These are phyloP conservation scores for Trichoderma koningii DNA, from an alignment of 2,329 filamentous ascomycete species.

Conservation along the genomic window DNA sequence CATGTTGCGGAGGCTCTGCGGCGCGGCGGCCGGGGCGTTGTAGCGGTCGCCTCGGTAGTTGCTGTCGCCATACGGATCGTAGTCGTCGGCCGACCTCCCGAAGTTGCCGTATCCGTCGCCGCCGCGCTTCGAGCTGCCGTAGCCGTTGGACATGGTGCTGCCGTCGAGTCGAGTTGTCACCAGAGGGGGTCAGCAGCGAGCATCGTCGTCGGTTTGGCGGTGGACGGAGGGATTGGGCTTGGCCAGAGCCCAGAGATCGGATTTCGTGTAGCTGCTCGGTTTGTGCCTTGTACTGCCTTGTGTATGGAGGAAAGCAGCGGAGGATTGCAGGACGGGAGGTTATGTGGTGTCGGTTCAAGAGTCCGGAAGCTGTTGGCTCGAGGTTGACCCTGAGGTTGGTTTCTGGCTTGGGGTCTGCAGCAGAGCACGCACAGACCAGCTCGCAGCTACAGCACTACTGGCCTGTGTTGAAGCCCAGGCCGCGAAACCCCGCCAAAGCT, in stretches of 20 bases:
- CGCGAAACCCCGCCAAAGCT: constrained; percentile 8
- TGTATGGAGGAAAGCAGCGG: no score
- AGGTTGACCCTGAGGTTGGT: constrained; percentile 3
- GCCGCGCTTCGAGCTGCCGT: constrained; percentile 46
- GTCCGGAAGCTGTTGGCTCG: not conserved
- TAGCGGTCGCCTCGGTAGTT: constrained; percentile 48
- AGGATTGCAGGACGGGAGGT: no score
- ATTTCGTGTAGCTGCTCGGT: not conserved
- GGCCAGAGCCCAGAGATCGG: no score
- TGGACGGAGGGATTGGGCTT: not conserved
- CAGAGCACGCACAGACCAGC: constrained; percentile 24
- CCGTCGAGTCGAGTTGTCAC: constrained; percentile 25
- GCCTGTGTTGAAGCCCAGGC: not conserved
- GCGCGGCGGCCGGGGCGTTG: constrained; percentile 39
- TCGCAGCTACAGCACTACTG: not conserved
- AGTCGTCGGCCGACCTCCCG: constrained; percentile 48
- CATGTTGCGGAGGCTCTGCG: constrained; percentile 40
- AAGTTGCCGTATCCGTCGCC: constrained; percentile 50
- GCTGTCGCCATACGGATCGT: constrained; percentile 52
- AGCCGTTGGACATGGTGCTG: constrained; percentile 54
- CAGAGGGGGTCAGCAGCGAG: constrained; percentile 25
- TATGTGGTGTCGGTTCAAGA: no score
- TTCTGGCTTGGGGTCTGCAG: not conserved
- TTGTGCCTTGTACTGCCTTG: not conserved
- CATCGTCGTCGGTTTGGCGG: constrained; percentile 28